A percentile compares a stretch with the other conserved stretches of the same genome.
Evolutionary conservation across 2,329 filamentous ascomycete genomes (phyloP).

Genomic region (Aotearoamyces nothofagi): DNA sequence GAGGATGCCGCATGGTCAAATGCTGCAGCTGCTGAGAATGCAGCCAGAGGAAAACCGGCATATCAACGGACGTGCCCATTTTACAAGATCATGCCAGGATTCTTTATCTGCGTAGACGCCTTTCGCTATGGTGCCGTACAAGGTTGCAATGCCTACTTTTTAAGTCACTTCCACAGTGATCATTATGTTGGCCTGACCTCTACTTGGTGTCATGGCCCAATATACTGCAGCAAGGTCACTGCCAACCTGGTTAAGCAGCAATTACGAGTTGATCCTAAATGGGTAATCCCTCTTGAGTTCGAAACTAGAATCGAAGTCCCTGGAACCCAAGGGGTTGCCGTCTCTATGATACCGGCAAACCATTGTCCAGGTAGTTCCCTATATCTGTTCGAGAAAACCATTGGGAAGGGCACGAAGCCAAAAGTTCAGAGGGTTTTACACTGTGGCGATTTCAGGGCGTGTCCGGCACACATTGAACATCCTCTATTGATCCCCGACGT

Average conservation of each 20-base stretch:
- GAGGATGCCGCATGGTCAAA: constrained; percentile 84
- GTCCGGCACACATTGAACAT: constrained; percentile 69
- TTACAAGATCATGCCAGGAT: constrained; percentile 93
- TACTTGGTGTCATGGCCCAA: constrained; percentile 83
- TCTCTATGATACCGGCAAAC: constrained; percentile 93
- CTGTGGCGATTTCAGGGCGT: constrained; percentile 91
- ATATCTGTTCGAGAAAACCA: constrained; percentile 75
- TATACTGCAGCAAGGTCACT: constrained; percentile 90
- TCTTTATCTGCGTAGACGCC: constrained; percentile 88
- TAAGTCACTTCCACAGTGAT: constrained; percentile 96
- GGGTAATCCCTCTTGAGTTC: constrained; percentile 73
- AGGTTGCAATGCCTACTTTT: constrained; percentile 85
- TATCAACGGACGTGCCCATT: constrained; percentile 90
- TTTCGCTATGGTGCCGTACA: constrained; percentile 90
- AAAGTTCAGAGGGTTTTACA: constrained; percentile 72
- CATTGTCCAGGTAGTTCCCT: constrained; percentile 92
- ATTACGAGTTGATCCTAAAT: constrained; percentile 72
- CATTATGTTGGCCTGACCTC: constrained; percentile 87
- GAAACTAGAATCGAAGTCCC: constrained; percentile 68
- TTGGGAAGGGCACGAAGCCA: constrained; percentile 41
- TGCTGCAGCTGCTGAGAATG: constrained; percentile 65
- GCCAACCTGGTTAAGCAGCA: constrained; percentile 80
- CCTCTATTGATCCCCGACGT: constrained; percentile 65
- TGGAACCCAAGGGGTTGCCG: constrained; percentile 64
- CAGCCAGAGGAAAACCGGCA: constrained; percentile 69